Evolutionary conservation across 2,329 filamentous ascomycete species (phyloP), one percentile per base, ranked within the genome.

Genomic region (Trichoderma atrobrunneum): DNA sequence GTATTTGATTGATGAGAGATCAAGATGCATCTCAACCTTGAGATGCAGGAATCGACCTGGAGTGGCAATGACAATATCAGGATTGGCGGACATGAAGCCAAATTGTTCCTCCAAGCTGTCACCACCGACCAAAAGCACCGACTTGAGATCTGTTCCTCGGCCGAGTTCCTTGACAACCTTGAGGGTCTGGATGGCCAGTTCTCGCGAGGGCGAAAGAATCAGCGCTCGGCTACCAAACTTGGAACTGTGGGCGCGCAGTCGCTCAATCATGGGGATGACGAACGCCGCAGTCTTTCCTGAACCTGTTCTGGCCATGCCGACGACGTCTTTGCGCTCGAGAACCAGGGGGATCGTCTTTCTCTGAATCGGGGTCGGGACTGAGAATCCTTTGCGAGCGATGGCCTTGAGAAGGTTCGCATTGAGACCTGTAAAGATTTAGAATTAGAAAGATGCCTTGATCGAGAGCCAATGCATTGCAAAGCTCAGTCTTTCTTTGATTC

Each of bases 241-340:
- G 34, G 91, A 91, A 79, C 93, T 97, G 81, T 99, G 97, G 28
- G 90, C 88, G 81, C 95, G 97, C 73, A 99, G 85, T 75, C 92
- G 93, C 84, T 99, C 94, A 73, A 99, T 94, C 95, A 99, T 97
- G 57, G 96, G 96, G 75, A 99, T 97, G 30, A 98, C 94, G 81
- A 99, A 99, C 26, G 96, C 96, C 1, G 95, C 96, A 1, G 97
- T 99, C 85, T 99, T 99, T 84, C 96, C 96, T 24, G 95, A 98
- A 80, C 96, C 96, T n/a, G 97, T 99, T 76, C 97, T 88, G 8
- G 96, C 96, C 96, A 99, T 99, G 76, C 95, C 97, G 28, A 99
- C 95, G n/a, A 98, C 93, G 87, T 99, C 96, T 82, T 94, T 93
- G 69, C 92, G 89, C 74, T 97, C 93, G 76, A 98, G 86, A 70